phyloP scores from a whole-genome alignment of 495 filamentous ascomycete genomes.

The Parachaetomium inaequale region DNA sequence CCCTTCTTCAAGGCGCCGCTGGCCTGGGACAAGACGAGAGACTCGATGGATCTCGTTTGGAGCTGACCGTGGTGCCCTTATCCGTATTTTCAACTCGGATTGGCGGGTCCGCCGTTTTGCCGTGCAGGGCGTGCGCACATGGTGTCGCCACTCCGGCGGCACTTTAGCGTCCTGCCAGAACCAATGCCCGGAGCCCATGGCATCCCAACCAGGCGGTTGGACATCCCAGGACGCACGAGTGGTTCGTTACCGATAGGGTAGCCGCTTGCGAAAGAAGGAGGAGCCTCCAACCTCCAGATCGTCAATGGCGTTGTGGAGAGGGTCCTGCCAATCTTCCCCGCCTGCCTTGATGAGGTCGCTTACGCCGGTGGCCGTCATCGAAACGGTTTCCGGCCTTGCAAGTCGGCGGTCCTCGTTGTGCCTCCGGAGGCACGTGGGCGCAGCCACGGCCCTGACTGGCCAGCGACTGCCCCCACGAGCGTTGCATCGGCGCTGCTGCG shows the following conservation, averaged over 20 bases:
- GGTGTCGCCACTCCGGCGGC: background rate
- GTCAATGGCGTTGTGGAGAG: background rate
- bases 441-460: conserved; percentile 1
- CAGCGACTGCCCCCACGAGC: background rate
- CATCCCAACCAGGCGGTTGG: background rate
- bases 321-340: background rate
- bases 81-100: background rate
- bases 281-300: background rate
- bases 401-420: background rate
- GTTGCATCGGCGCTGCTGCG: background rate
- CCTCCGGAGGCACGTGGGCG: conserved; percentile 1
- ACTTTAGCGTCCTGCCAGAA: background rate
- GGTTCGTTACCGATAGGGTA: background rate
- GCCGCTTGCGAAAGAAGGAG: background rate
- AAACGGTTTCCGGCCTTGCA: background rate
- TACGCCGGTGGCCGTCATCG: background rate
- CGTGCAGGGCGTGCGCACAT: no score
- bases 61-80: no score
- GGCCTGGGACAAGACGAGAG: no score
- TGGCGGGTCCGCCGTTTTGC: background rate
- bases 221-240: background rate
- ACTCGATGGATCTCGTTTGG: no score
- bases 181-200: background rate
- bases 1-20: no score
- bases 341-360: background rate